Evolutionary conservation across 1,284 basidiomycete genomes (phyloP), one percentile per base, ranked within the genome.

Genomic region (Melampsora allii-populina): DNA sequence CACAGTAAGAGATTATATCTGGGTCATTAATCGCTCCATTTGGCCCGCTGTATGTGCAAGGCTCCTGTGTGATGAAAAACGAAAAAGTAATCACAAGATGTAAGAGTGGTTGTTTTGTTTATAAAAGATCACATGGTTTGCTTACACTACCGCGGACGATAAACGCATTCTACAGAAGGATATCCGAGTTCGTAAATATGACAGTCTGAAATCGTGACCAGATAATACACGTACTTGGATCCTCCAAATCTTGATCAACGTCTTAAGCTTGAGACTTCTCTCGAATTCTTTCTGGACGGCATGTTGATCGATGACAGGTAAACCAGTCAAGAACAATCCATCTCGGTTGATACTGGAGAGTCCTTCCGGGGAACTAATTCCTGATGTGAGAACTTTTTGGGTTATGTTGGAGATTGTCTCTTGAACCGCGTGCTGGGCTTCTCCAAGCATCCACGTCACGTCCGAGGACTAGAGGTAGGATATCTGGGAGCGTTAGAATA

Each of bases 191-290:
- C 31, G 19, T n/a, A 33, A 19, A 61, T 9, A 61, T 12, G 27
- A 1, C 17, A 27, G 58, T 29, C 29, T 29, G 6, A 60, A 60
- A 27, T 60, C 59, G 2, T 60, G n/a, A 60, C 17, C 29, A 27
- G 29, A 29, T 2, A 1, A 21, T 36, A 36, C 17, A 36, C 36
- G 31, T 33, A 74, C 71, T 19, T 74, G 71, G 5, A 48, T 46
- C 21, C 71, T 58, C 71, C 71, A 74, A 27, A 74, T 14, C 58
- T 74, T 74, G 24, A 66, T 50, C 56, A 74, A 50, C 10, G 71
- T 74, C 48, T 66, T 74, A 42, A 74, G 31, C 42, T 66, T 74
- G n/a, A 74, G 58, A 21, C 42, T 53, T 66, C 65, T 66, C 33
- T 66, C 64, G 61, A 65, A 74, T 31, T 74, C 71, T 66, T 50